A percentile compares a stretch with the other conserved stretches of the same genome.
These are phyloP conservation scores for Persicaria tinctoria DNA, from an alignment of 148 eudicot species.

Conservation along the genomic window DNA sequence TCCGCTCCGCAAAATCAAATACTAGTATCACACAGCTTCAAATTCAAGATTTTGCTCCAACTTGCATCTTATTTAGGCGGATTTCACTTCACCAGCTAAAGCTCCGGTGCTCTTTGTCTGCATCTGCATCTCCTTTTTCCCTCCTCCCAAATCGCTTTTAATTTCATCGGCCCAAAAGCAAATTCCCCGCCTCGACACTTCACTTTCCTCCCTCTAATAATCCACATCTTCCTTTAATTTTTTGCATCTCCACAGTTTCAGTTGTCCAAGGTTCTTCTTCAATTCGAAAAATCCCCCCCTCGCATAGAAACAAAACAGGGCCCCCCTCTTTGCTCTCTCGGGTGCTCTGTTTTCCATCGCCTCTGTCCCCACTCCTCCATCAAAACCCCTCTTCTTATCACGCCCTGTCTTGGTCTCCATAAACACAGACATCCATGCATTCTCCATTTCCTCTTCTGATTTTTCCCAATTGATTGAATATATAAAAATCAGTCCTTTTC, in stretches of 20 bases:
- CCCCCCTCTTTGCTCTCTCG: slow-evolving; percentile 1
- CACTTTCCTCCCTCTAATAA: not conserved
- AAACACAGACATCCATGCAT: slow-evolving; percentile 23
- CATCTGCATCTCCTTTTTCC: not conserved
- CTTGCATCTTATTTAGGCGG: not conserved
- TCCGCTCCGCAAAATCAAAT: too few species aligned
- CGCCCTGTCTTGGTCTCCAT: slow-evolving; percentile 11
- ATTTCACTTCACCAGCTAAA: not conserved
- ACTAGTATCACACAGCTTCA: not conserved
- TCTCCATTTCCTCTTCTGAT: not conserved
- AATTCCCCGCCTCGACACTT: not conserved
- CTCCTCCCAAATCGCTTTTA: not conserved
- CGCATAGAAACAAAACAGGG: slow-evolving; percentile 3
- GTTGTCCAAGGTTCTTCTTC: slow-evolving; percentile 10
- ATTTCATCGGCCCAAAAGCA: not conserved
- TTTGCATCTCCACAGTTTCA: not conserved
- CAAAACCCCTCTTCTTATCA: slow-evolving; percentile 18
- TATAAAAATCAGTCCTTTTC: not conserved
- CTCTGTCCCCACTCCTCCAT: not conserved
- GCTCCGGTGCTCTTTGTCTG: not conserved
- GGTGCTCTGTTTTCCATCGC: not conserved
- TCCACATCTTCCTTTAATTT: not conserved
- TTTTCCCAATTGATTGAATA: not conserved
- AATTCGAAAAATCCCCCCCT: not conserved
- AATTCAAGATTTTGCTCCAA: not conserved